Percentiles rank a stretch among this genome's conserved stretches.
phyloP scores from a whole-genome alignment of 495 filamentous ascomycete genomes.

The Aspergillus diversus region DNA sequence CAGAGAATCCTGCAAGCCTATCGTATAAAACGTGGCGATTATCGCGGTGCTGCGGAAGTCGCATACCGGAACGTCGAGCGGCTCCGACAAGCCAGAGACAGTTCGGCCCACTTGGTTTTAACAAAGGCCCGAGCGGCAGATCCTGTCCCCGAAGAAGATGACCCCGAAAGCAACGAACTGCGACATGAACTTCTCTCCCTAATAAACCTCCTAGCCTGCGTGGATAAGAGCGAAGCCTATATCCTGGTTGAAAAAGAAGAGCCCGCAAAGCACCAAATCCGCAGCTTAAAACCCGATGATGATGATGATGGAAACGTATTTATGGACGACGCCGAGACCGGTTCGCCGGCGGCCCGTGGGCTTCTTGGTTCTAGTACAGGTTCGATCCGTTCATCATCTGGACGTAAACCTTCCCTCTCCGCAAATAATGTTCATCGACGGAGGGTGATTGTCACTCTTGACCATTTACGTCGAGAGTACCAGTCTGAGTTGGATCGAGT shows the following conservation, averaged over 20 bases:
- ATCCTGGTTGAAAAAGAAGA: slow-evolving; percentile 57
- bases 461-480: slow-evolving; percentile 82
- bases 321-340: slow-evolving; percentile 41
- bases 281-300: slow-evolving; percentile 38
- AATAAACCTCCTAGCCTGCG: slow-evolving; percentile 85
- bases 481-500: slow-evolving; percentile 83
- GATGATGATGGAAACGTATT: slow-evolving; percentile 48
- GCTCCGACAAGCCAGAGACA: slow-evolving; percentile 54
- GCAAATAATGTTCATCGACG: slow-evolving; percentile 29
- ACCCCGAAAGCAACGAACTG: slow-evolving; percentile 58
- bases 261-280: slow-evolving; percentile 23
- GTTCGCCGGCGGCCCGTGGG: slow-evolving; percentile 18
- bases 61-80: slow-evolving; percentile 68
- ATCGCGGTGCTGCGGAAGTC: slow-evolving; percentile 82
- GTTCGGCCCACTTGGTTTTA: slow-evolving; percentile 47
- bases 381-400: slow-evolving; percentile 20
- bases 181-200: slow-evolving; percentile 73
- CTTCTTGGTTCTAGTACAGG: slow-evolving; percentile 20
- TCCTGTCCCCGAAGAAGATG: slow-evolving; percentile 53
- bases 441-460: slow-evolving; percentile 71
- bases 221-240: slow-evolving; percentile 79
- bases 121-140: slow-evolving; percentile 48
- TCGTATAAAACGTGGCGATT: slow-evolving; percentile 80
- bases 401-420: slow-evolving; percentile 31
- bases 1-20: slow-evolving; percentile 88